Conservation (phyloP, 2,329 filamentous ascomycete species). For the Orbilia javanica region DNA sequence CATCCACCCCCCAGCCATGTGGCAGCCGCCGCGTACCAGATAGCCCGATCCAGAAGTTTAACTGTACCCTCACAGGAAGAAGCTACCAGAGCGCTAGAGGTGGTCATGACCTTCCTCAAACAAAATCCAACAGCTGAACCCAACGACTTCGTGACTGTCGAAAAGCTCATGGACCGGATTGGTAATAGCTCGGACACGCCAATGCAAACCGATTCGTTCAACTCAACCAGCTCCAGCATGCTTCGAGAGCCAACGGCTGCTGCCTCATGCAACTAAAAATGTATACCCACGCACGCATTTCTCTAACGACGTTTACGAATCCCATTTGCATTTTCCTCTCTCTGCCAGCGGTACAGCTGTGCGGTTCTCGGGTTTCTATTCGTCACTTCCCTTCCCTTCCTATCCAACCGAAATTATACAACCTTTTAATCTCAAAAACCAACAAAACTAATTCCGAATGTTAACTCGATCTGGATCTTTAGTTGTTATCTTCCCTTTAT, state of each 20-base stretch:
- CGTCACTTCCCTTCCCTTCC: constrained; percentile 4
- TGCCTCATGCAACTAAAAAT: constrained; percentile 54
- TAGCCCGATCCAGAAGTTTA: constrained; percentile 60
- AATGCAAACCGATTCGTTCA: constrained; percentile 67
- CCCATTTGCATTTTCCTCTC: constrained; percentile 34
- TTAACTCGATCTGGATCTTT: constrained; percentile 28
- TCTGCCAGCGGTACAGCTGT: constrained; percentile 14
- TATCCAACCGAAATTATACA: constrained; percentile 19
- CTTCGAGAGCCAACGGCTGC: constrained; percentile 50
- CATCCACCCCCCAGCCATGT: constrained; percentile 21
- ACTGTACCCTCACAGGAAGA: constrained; percentile 80
- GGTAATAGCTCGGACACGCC: constrained; percentile 35
- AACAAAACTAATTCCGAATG: constrained; percentile 24
- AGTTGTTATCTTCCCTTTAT: constrained; percentile 14
- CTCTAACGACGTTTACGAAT: constrained; percentile 46
- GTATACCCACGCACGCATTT: constrained; percentile 5
- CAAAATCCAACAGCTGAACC: constrained; percentile 78
- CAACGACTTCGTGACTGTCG: constrained; percentile 80
- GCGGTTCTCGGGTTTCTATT: constrained; percentile 20
- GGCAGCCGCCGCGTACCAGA: constrained; percentile 41
- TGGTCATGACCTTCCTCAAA: constrained; percentile 84
- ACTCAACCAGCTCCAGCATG: constrained; percentile 46
- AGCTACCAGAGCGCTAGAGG: constrained; percentile 82
- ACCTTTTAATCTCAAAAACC: constrained; percentile 29
- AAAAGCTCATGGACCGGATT: constrained; percentile 78